These are phyloP conservation scores for Fusarium zealandicum DNA, from an alignment of 2,329 filamentous ascomycete genomes.

Conservation along the genomic window DNA sequence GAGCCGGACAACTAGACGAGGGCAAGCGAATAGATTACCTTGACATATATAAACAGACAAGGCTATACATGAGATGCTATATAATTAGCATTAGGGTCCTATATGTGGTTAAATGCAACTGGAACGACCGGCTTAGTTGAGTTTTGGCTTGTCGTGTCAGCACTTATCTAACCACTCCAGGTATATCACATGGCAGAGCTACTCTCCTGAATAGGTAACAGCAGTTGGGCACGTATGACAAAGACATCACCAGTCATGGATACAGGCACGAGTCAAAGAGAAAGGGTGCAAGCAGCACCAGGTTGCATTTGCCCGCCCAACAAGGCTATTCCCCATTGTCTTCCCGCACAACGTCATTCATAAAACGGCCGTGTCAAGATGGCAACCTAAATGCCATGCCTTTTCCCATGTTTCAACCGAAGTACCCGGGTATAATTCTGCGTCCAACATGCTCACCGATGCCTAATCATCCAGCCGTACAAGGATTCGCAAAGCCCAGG, in stretches of 20 bases:
- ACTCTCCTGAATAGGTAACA: not conserved
- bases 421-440: conserved; percentile 43
- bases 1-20: conserved; percentile 16
- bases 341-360: conserved; percentile 37
- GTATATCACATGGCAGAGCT: not conserved
- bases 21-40: not conserved
- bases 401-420: conserved; percentile 39
- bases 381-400: conserved; percentile 35
- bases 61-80: not conserved
- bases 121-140: too few relatives aligned
- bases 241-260: not conserved
- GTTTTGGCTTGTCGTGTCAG: too few relatives aligned
- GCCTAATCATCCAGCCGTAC: conserved; percentile 38
- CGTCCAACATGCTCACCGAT: conserved; percentile 42
- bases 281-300: conserved; percentile 28
- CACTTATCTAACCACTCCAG: too few relatives aligned
- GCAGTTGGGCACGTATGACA: not conserved
- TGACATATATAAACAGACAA: conserved; percentile 6
- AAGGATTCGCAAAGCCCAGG: conserved; percentile 39
- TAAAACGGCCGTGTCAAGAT: conserved; percentile 42
- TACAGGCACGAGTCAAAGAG: conserved; percentile 5
- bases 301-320: conserved; percentile 21
- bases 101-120: conserved; percentile 9
- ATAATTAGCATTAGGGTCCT: not conserved
- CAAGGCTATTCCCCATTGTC: conserved; percentile 19